A percentile compares a stretch with the other conserved stretches of the same genome.
phyloP scores from a whole-genome alignment of 2,329 filamentous ascomycete genomes.

The Ceratocystis ficicola region DNA sequence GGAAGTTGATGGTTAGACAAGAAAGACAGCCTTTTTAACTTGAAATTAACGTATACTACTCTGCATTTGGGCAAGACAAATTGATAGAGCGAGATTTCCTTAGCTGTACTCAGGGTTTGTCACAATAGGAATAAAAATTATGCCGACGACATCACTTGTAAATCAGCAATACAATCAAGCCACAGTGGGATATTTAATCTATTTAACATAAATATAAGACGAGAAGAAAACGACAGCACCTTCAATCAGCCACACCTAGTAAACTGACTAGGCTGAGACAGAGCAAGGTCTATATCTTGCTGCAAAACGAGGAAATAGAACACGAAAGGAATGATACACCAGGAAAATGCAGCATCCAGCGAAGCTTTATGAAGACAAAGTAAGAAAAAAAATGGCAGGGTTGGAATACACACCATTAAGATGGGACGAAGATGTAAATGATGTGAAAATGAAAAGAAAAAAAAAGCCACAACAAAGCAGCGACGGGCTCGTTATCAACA shows the following conservation, averaged over 20 bases:
- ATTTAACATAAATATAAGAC: neutral
- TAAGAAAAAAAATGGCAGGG: slow-evolving; percentile 1
- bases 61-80: neutral
- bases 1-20: slow-evolving; percentile 51
- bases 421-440: slow-evolving; percentile 16
- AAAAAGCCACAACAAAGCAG: neutral
- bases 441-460: slow-evolving; percentile 24
- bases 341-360: neutral
- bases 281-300: slow-evolving; percentile 16
- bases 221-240: neutral
- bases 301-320: neutral
- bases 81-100: neutral
- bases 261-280: neutral
- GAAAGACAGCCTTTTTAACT: neutral
- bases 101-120: neutral
- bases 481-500: slow-evolving; percentile 26
- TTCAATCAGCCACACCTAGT: neutral
- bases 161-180: neutral
- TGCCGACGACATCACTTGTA: too few species aligned
- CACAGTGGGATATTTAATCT: neutral
- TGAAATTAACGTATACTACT: neutral
- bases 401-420: neutral
- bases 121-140: neutral
- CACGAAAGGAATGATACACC: neutral
- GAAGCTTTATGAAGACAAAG: neutral